Base-by-base conservation (phyloP, 2,329 filamentous ascomycete species). In the Westerdykella sp. region DNA sequence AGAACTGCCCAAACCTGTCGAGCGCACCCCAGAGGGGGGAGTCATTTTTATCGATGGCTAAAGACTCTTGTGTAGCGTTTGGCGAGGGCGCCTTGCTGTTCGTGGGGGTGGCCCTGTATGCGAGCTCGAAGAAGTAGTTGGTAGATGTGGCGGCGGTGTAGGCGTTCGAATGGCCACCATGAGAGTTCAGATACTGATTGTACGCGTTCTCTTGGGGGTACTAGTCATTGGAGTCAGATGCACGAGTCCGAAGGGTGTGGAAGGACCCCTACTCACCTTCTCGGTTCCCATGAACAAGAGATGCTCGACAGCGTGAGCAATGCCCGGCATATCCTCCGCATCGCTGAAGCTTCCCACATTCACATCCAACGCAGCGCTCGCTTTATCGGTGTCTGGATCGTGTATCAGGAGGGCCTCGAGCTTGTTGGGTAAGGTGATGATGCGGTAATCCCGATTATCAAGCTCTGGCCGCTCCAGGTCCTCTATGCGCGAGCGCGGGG, bases 251-350 rank as follows among this genome's bases (percentile, higher is more conserved):
- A 30, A n/a, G 21, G 35, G 10, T 14, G 35, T 18, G 21, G 35
- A 3, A 32, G 22, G n/a, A 14, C 36, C 16, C 25, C 31, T 18
- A 51, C 66, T 50, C 66, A 83, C 81, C 75, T 97, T 98, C 68
- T 95, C 85, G 6, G 93, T 98, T 39, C 93, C 93, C 93, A 98
- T 97, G 73, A 98, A 98, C 18, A 98, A 73, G 51, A 96, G 73
- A 77, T 96, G 91, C 74, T 97, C 91, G 42, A 97, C 88, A 6
- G 89, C 90, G 72, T 97, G 93, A 41, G 91, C 91, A 80, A 95
- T 90, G 46, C 93, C 89, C 12, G 88, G 90, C 80, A 97, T 89
- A 56, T 89, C 86, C 52, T 85, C 80, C 52, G 86, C 81, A 62
- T 98, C 93, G 62, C 87, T 94, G 72, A 96, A 96, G 68, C 87